Percentiles rank a stretch among this genome's conserved stretches.
Evolutionary conservation across 1,284 basidiomycete genomes (phyloP).

Genomic region (Cutaneotrichosporon mucoides): DNA sequence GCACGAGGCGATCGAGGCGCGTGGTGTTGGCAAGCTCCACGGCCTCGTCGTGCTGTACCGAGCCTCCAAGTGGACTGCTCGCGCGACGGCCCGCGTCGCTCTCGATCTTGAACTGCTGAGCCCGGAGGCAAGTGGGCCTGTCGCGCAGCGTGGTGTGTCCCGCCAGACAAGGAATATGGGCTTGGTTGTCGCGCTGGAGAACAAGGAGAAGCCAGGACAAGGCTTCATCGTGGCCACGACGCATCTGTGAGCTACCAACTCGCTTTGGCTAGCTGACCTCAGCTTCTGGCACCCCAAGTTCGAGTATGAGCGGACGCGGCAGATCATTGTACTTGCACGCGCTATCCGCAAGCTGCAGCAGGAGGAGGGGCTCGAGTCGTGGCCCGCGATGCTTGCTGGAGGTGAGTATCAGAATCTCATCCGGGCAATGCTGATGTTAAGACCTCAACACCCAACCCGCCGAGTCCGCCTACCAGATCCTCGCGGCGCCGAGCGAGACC

Average conservation of each 20-base stretch:
- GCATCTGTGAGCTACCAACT: slow-evolving; percentile 46
- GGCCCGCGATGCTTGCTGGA: slow-evolving; percentile 79
- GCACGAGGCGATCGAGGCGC: slow-evolving; percentile 57
- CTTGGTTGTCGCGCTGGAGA: slow-evolving; percentile 64
- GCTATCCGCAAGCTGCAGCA: slow-evolving; percentile 61
- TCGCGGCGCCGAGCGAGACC: slow-evolving; percentile 57
- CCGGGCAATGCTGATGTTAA: slow-evolving; percentile 39
- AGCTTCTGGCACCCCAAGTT: slow-evolving; percentile 97
- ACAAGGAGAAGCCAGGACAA: slow-evolving; percentile 39
- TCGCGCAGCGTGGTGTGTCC: slow-evolving; percentile 54
- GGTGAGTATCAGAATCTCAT: slow-evolving; percentile 56
- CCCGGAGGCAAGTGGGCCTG: neutral
- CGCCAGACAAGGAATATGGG: slow-evolving; percentile 80
- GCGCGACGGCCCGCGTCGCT: slow-evolving; percentile 32
- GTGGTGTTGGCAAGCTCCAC: slow-evolving; percentile 69
- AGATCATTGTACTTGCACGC: slow-evolving; percentile 58
- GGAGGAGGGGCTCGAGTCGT: slow-evolving; percentile 53
- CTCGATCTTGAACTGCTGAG: slow-evolving; percentile 17
- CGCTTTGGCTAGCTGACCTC: neutral
- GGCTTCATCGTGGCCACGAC: slow-evolving; percentile 65
- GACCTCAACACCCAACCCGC: slow-evolving; percentile 91
- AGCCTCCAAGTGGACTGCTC: slow-evolving; percentile 53
- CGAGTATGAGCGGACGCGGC: slow-evolving; percentile 78
- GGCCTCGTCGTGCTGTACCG: slow-evolving; percentile 76
- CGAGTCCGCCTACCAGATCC: slow-evolving; percentile 79